These are phyloP conservation scores for Pseudogymnoascus sp. DNA, from an alignment of 2,329 filamentous ascomycete species.

Conservation along the genomic window DNA sequence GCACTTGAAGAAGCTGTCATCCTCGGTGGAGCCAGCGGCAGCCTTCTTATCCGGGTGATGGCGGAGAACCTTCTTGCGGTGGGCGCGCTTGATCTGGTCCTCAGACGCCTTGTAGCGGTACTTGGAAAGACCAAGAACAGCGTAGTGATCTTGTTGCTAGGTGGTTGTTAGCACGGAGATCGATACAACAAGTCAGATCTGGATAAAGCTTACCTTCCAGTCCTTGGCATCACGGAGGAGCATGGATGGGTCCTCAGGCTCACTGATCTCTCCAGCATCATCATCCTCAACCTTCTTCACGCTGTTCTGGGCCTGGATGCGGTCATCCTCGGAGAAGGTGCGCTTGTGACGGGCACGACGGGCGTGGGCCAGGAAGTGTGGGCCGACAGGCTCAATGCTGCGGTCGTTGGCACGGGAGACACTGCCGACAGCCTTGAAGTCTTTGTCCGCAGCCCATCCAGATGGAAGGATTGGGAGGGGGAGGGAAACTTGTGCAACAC, in stretches of 20 bases:
- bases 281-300: constrained; percentile 94
- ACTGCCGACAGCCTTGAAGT: constrained; percentile 76
- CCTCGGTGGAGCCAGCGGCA: constrained; percentile 74
- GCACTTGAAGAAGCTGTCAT: constrained; percentile 99
- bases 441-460: constrained; percentile 80
- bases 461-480: constrained; percentile 67
- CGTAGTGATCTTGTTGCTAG: constrained; percentile 93
- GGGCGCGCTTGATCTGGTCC: constrained; percentile 97
- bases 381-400: constrained; percentile 90
- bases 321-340: constrained; percentile 97
- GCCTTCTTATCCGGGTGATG: constrained; percentile 99
- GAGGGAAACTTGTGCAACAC: constrained; percentile 37
- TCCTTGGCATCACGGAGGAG: constrained; percentile 92
- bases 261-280: constrained; percentile 83
- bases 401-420: constrained; percentile 72
- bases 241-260: constrained; percentile 87
- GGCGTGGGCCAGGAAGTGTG: constrained; percentile 95
- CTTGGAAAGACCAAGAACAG: constrained; percentile 84
- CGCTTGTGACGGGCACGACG: constrained; percentile 92
- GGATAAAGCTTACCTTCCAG: constrained; percentile 69
- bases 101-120: constrained; percentile 89
- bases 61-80: constrained; percentile 98
- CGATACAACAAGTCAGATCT: not conserved
- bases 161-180: constrained; percentile 14
- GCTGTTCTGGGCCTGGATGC: constrained; percentile 88